Percentiles rank a stretch among this genome's conserved stretches.
phyloP scores from a whole-genome alignment of 2,329 filamentous ascomycete species.

The Orbilia quercus region DNA sequence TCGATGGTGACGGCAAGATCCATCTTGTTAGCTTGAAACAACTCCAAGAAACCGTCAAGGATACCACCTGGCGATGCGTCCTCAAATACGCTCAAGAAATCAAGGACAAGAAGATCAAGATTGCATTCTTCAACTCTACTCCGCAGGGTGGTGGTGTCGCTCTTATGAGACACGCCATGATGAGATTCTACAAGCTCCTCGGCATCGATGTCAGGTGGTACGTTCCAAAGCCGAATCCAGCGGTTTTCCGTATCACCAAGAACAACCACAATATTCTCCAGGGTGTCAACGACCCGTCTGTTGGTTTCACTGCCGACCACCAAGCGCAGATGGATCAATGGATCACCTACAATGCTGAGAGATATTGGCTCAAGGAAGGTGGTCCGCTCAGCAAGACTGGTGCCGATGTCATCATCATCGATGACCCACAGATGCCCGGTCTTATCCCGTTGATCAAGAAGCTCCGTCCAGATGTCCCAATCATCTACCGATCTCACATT shows the following conservation, averaged over 20 bases:
- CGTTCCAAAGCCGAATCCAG: constrained; percentile 81
- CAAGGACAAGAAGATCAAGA: constrained; percentile 72
- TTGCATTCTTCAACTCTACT: constrained; percentile 83
- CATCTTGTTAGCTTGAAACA: constrained; percentile 69
- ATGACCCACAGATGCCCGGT: constrained; percentile 86
- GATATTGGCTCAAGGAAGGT: constrained; percentile 77
- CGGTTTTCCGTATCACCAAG: constrained; percentile 85
- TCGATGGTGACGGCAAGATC: constrained; percentile 74
- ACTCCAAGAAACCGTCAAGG: constrained; percentile 72
- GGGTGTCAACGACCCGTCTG: constrained; percentile 75
- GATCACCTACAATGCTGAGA: constrained; percentile 77
- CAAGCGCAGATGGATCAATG: constrained; percentile 75
- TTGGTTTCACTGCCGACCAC: constrained; percentile 73
- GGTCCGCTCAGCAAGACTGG: constrained; percentile 78
- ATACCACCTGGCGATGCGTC: constrained; percentile 74
- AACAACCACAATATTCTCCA: constrained; percentile 90
- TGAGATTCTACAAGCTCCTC: constrained; percentile 75
- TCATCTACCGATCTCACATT: constrained; percentile 85
- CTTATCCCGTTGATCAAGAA: constrained; percentile 80
- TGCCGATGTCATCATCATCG: constrained; percentile 80
- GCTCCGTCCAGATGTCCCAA: constrained; percentile 76
- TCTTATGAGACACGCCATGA: constrained; percentile 81
- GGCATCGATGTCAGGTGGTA: constrained; percentile 80
- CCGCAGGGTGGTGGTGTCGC: constrained; percentile 86
- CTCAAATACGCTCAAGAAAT: constrained; percentile 73